Percentiles rank a stretch among this genome's conserved stretches.
Conservation (phyloP, 2,329 filamentous ascomycete genomes). For the Zymoseptoria ardabiliae region DNA sequence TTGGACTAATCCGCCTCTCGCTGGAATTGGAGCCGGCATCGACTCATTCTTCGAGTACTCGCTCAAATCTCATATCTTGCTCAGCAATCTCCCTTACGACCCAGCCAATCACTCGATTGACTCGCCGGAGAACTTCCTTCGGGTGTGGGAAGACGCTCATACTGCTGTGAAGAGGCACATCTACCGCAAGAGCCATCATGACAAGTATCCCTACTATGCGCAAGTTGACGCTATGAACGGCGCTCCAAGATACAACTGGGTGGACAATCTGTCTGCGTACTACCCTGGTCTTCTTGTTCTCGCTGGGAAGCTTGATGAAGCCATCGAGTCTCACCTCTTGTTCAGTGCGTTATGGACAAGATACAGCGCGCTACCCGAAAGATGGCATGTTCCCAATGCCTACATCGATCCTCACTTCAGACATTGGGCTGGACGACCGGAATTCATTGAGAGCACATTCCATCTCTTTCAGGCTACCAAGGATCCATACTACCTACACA, state of each 20-base stretch:
- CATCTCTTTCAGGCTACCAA: conserved; percentile 89
- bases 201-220: conserved; percentile 85
- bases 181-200: conserved; percentile 60
- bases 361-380: conserved; percentile 86
- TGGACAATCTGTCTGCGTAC: conserved; percentile 91
- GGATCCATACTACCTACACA: conserved; percentile 93
- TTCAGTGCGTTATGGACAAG: conserved; percentile 92
- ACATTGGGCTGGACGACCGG: conserved; percentile 93
- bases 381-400: conserved; percentile 64
- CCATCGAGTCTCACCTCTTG: conserved; percentile 79
- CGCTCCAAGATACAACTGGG: conserved; percentile 83
- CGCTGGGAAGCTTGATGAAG: conserved; percentile 84
- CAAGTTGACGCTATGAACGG: conserved; percentile 85
- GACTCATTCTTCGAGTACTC: conserved; percentile 99
- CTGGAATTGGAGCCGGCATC: conserved; percentile 92
- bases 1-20: conserved; percentile 73
- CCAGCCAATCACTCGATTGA: conserved; percentile 50
- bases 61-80: conserved; percentile 82
- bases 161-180: conserved; percentile 82
- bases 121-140: conserved; percentile 64
- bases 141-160: conserved; percentile 79
- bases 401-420: conserved; percentile 77
- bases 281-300: conserved; percentile 83
- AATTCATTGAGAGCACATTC: conserved; percentile 96
- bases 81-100: conserved; percentile 59